These are phyloP conservation scores for Leishmania lainsoni DNA, from an alignment of 208 protist species.

Conservation along the genomic window DNA sequence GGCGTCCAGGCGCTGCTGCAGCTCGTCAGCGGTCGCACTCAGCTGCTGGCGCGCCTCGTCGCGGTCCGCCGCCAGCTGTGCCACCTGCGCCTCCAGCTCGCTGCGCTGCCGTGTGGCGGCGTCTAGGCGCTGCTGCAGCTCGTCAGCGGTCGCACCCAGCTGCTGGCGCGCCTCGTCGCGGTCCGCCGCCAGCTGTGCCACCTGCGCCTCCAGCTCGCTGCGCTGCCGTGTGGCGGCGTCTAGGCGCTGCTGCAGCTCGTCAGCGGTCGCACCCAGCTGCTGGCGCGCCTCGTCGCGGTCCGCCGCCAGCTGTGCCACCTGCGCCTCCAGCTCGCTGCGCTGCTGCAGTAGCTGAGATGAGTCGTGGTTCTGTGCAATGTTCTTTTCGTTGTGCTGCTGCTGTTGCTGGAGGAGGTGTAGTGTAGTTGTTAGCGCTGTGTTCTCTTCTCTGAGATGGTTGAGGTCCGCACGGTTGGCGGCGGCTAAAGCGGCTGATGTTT, in stretches of 20 bases:
- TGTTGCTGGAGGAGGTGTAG: slow-evolving; percentile 19
- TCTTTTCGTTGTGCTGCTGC: background rate
- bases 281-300: background rate
- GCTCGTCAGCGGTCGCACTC: too few species aligned
- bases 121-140: slow-evolving; percentile 2
- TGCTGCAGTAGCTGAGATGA: background rate
- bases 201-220: background rate
- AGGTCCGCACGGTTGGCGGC: background rate
- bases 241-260: background rate
- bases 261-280: background rate
- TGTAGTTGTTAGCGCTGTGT: slow-evolving; percentile 16
- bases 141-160: background rate
- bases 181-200: background rate
- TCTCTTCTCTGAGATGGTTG: slow-evolving; percentile 14
- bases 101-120: too few species aligned
- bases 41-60: too few species aligned
- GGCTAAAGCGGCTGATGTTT: background rate
- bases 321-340: slow-evolving; percentile 12
- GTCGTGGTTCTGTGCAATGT: too few species aligned
- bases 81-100: too few species aligned
- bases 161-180: slow-evolving; percentile 6
- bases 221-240: background rate
- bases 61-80: too few species aligned
- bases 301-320: too few species aligned
- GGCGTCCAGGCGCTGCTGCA: too few species aligned